A percentile compares a stretch with the other conserved stretches of the same genome.
These are phyloP conservation scores for Globisporangium paddicum DNA, from an alignment of 352 stramenopile species.

Conservation along the genomic window DNA sequence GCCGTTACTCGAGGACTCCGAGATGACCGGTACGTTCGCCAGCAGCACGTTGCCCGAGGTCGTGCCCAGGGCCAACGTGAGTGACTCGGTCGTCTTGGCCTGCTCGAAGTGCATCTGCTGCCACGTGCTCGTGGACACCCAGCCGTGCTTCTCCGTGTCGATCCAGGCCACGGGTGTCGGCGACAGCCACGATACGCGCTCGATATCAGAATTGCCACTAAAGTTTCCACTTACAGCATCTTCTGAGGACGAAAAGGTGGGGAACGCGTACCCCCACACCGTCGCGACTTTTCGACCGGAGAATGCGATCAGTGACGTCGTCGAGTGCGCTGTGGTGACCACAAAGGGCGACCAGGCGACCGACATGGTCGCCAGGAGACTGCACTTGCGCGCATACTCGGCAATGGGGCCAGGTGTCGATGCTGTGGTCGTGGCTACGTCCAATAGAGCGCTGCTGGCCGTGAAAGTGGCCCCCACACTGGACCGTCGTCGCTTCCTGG, in stretches of 20 bases:
- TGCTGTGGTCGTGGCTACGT: neutral
- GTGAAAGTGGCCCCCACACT: neutral
- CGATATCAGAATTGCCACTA: neutral
- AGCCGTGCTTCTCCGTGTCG: slow-evolving; percentile 69
- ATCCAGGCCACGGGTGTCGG: slow-evolving; percentile 32
- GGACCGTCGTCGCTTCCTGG: slow-evolving; percentile 19
- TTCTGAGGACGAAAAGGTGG: slow-evolving; percentile 23
- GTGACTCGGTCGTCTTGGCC: slow-evolving; percentile 6
- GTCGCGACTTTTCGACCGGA: slow-evolving; percentile 59
- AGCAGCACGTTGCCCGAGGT: slow-evolving; percentile 58
- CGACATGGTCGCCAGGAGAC: slow-evolving; percentile 55
- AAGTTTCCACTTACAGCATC: neutral
- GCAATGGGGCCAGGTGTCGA: slow-evolving; percentile 30
- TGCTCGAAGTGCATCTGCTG: slow-evolving; percentile 47
- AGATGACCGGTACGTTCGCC: slow-evolving; percentile 26
- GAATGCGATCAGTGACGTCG: slow-evolving; percentile 63
- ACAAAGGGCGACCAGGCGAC: slow-evolving; percentile 74
- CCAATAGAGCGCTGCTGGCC: neutral
- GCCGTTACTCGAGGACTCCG: neutral
- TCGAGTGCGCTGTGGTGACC: slow-evolving; percentile 29
- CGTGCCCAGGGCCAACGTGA: slow-evolving; percentile 57
- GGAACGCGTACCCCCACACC: slow-evolving; percentile 62
- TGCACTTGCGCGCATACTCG: slow-evolving; percentile 56
- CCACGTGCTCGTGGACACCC: slow-evolving; percentile 65
- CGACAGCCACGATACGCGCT: slow-evolving; percentile 20